Base-by-base conservation (phyloP, 2,329 filamentous ascomycete species). In the Byssochlamys sp. region DNA sequence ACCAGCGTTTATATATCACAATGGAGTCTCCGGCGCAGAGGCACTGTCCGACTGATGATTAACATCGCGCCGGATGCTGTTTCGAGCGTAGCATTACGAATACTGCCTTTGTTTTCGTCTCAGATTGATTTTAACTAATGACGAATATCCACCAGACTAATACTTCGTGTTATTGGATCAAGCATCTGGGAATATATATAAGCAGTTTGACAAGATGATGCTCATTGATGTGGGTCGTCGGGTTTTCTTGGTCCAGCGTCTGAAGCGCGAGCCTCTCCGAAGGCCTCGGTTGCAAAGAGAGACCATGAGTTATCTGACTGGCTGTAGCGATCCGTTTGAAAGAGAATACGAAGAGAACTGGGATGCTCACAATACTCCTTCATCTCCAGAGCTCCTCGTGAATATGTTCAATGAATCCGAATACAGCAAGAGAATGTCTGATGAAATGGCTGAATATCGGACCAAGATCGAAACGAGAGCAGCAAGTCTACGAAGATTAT, bases 221-320 rank as follows among this genome's bases (percentile, higher is more conserved):
- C 75, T 89, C 1, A 79, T 89, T 5, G 84, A 88, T 65, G 80
- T 81, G 54, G 88, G 88, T 3, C 81, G 84, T 57, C 87, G 87
- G 62, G 82, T 90, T 24, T 91, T 84, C 73, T 91, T 63, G 89
- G 89, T 1, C 78, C 78, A 0, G 79, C 82, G 0, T 78, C 81
- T 3, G 74, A 81, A 1, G 88, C 88, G 0, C 87, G 83, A 66
- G 71, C 78, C 27, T 91, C 67, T 91, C 91, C 61, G 72, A 84
- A 53, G 74, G 81, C n/a, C 77, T 91, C 35, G 89, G 89, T 0
- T 91, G 90, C 63, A 77, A 83, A 12, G 89, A 87, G 65, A 87
- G 87, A 0, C 80, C 84, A 25, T 81, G 4, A 89, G 92, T 69
- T 92, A 91, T 71, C 73, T 91, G 33, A 91, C 88, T 0, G 89